Evolutionary conservation across 1,139 yeast species (phyloP).

Genomic region (Sugiyamaella castrensis): DNA sequence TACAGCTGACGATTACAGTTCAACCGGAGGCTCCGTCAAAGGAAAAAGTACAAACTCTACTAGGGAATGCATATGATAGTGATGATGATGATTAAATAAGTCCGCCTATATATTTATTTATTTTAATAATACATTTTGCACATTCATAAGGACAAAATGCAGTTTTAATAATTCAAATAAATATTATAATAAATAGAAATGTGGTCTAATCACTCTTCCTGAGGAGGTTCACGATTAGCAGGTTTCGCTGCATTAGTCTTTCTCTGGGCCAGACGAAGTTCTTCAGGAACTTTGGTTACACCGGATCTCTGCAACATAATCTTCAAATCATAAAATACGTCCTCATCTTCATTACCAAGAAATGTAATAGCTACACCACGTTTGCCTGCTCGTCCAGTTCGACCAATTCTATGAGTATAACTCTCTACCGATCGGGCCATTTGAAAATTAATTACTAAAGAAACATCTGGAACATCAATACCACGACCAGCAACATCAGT

Average conservation of each 20-base stretch:
- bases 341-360: conserved; percentile 56
- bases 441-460: conserved; percentile 81
- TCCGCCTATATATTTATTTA: too few relatives aligned
- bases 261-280: conserved; percentile 38
- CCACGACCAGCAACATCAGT: conserved; percentile 98
- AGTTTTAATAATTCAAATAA: too few relatives aligned
- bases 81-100: not conserved
- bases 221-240: too few relatives aligned
- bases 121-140: too few relatives aligned
- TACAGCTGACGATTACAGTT: not conserved
- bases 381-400: conserved; percentile 94
- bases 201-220: too few relatives aligned
- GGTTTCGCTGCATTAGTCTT: not conserved
- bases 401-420: conserved; percentile 88
- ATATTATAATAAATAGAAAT: too few relatives aligned
- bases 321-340: conserved; percentile 51
- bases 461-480: conserved; percentile 82
- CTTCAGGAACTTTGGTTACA: conserved; percentile 50
- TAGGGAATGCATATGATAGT: conserved; percentile 3
- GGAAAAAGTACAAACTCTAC: not conserved
- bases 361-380: conserved; percentile 74
- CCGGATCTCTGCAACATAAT: conserved; percentile 49
- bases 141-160: too few relatives aligned
- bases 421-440: conserved; percentile 77
- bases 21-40: not conserved